Percentiles rank a stretch among this genome's conserved stretches.
phyloP scores from a whole-genome alignment of 1,139 yeast genomes.

The Taphrina wiesneri region DNA sequence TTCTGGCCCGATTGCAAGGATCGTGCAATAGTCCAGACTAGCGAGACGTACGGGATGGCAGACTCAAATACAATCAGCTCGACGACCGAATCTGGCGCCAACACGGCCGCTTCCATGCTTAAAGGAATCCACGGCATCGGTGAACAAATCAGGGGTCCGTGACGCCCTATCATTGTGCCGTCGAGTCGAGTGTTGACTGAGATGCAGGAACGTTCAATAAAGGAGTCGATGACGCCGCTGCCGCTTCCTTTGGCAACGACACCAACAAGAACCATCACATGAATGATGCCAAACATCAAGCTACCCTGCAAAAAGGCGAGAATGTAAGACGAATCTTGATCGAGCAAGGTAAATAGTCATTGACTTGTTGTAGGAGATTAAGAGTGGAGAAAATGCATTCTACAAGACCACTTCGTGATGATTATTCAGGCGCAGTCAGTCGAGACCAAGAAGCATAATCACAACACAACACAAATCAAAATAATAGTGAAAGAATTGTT shows the following conservation, averaged over 20 bases:
- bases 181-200: background rate
- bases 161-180: background rate
- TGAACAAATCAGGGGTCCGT: slow-evolving; percentile 19
- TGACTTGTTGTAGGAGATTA: background rate
- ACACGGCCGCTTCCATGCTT: slow-evolving; percentile 6
- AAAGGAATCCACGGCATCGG: slow-evolving; percentile 31
- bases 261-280: slow-evolving; percentile 14
- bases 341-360: background rate
- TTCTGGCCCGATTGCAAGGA: too few relatives aligned
- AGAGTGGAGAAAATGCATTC: background rate
- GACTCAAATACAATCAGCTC: slow-evolving; percentile 13
- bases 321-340: background rate
- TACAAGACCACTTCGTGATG: background rate
- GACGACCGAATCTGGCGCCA: slow-evolving; percentile 10
- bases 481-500: background rate
- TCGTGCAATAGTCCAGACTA: too few relatives aligned
- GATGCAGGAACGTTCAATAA: slow-evolving; percentile 22
- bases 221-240: slow-evolving; percentile 30
- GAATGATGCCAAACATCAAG: slow-evolving; percentile 27
- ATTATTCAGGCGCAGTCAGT: background rate
- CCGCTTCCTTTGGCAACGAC: slow-evolving; percentile 18
- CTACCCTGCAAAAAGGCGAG: slow-evolving; percentile 24
- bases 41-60: too few relatives aligned
- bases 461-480: background rate
- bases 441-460: background rate